phyloP scores from a whole-genome alignment of 345 rosid genomes.

The Populus deltoides region DNA sequence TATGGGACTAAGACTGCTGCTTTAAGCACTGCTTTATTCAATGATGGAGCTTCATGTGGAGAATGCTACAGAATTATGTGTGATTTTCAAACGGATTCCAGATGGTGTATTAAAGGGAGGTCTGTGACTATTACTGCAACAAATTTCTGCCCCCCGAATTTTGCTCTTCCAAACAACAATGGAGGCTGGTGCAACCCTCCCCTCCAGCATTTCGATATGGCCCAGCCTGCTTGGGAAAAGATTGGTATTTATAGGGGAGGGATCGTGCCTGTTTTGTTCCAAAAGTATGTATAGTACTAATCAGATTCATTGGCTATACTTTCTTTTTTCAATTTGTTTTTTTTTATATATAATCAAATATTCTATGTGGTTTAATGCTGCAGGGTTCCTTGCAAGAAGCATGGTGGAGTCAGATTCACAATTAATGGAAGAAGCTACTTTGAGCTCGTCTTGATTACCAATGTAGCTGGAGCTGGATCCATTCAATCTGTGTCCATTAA shows the following conservation, averaged over 20 bases:
- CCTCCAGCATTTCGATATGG: constrained; percentile 91
- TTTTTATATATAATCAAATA: background rate
- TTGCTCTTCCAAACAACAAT: constrained; percentile 55
- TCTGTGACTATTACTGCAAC: constrained; percentile 30
- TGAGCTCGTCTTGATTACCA: constrained; percentile 70
- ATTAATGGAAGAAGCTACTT: constrained; percentile 81
- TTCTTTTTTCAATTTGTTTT: background rate
- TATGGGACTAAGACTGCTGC: constrained; percentile 33
- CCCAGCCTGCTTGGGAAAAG: constrained; percentile 89
- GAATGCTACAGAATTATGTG: constrained; percentile 26
- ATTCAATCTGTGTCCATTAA: constrained; percentile 59
- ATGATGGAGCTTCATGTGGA: constrained; percentile 31
- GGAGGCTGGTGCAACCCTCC: constrained; percentile 99
- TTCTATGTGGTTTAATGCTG: background rate
- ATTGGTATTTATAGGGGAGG: constrained; percentile 84
- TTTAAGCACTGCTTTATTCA: constrained; percentile 32
- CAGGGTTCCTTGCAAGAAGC: constrained; percentile 85
- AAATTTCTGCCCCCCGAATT: constrained; percentile 38
- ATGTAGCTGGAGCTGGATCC: constrained; percentile 78
- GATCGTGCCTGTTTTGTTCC: constrained; percentile 76
- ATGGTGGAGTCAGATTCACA: constrained; percentile 84
- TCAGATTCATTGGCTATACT: background rate
- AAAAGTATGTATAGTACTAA: constrained; percentile 51
- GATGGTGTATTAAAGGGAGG: constrained; percentile 27
- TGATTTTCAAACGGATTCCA: constrained; percentile 21